Evolutionary conservation across 352 stramenopile species (phyloP).

Genomic region (Phytophthora hybrid): DNA sequence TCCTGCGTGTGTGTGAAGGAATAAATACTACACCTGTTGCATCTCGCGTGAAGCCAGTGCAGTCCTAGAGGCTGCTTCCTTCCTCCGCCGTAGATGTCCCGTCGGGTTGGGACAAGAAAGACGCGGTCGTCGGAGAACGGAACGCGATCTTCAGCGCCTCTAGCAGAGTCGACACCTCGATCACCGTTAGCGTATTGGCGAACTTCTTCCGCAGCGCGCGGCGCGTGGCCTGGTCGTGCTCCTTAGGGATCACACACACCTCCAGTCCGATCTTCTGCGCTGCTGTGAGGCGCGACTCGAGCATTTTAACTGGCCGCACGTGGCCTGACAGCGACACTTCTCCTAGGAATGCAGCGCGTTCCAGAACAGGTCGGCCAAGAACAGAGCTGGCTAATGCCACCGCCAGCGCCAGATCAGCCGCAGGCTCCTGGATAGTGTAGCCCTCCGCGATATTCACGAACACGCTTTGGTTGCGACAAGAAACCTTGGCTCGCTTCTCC

Average conservation of each 20-base stretch:
- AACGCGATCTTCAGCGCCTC: slow-evolving; percentile 76
- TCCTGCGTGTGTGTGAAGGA: slow-evolving; percentile 34
- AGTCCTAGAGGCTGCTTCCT: slow-evolving; percentile 19
- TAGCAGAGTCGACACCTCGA: slow-evolving; percentile 72
- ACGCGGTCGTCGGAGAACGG: slow-evolving; percentile 23
- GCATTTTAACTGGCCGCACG: slow-evolving; percentile 84
- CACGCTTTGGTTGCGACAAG: slow-evolving; percentile 80
- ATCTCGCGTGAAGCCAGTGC: slow-evolving; percentile 24
- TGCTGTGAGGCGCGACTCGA: slow-evolving; percentile 79
- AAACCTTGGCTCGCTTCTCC: slow-evolving; percentile 91
- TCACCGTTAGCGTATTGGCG: slow-evolving; percentile 55
- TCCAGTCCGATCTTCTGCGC: slow-evolving; percentile 85
- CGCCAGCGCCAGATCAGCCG: slow-evolving; percentile 78
- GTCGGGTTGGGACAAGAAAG: slow-evolving; percentile 25
- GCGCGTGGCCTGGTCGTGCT: slow-evolving; percentile 53
- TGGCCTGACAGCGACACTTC: slow-evolving; percentile 85
- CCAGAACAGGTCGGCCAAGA: slow-evolving; percentile 60
- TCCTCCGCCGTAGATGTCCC: slow-evolving; percentile 12
- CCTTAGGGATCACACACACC: slow-evolving; percentile 75
- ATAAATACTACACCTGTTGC: slow-evolving; percentile 48
- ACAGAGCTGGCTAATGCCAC: slow-evolving; percentile 81
- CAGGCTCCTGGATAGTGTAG: slow-evolving; percentile 85
- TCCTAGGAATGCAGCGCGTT: slow-evolving; percentile 73
- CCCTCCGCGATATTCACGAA: slow-evolving; percentile 90
- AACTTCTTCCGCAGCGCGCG: slow-evolving; percentile 65